These are phyloP conservation scores for Fusarium sp. DNA, from an alignment of 2,329 filamentous ascomycete species.

Conservation along the genomic window DNA sequence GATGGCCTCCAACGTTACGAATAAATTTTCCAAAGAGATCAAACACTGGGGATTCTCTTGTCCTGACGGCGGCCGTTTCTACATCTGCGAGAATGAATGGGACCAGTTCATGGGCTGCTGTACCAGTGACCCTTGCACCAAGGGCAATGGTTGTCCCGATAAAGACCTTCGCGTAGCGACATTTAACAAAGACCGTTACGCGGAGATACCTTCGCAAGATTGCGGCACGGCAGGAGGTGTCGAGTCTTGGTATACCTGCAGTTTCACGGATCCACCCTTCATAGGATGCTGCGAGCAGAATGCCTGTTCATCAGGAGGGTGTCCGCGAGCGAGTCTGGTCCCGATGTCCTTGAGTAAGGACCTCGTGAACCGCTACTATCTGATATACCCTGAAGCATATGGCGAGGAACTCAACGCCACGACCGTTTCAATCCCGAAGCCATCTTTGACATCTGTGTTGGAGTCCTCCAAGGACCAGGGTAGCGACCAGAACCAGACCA, in stretches of 20 bases:
- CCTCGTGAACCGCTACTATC: not conserved
- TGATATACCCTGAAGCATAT: not conserved
- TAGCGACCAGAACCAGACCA: not conserved
- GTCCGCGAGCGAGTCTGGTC: not conserved
- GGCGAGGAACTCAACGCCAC: not conserved
- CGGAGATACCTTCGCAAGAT: not conserved
- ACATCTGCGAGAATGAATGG: not conserved
- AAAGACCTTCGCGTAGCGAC: not conserved
- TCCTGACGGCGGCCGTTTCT: not conserved
- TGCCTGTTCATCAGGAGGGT: not conserved
- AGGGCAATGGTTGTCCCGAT: not conserved
- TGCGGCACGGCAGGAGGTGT: not conserved
- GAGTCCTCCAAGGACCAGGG: not conserved
- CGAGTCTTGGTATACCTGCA: not conserved
- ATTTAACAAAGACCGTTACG: not conserved
- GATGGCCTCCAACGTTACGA: not conserved
- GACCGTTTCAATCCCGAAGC: not conserved
- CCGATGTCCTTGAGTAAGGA: not conserved
- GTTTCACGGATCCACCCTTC: not conserved
- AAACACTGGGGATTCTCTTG: not conserved
- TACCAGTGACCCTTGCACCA: not conserved
- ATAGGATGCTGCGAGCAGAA: not conserved
- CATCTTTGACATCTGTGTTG: not conserved
- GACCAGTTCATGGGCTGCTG: not conserved
- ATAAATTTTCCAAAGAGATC: not conserved